These are phyloP conservation scores for Pleurotus djamor DNA, from an alignment of 768 basidiomycete species.

Conservation along the genomic window DNA sequence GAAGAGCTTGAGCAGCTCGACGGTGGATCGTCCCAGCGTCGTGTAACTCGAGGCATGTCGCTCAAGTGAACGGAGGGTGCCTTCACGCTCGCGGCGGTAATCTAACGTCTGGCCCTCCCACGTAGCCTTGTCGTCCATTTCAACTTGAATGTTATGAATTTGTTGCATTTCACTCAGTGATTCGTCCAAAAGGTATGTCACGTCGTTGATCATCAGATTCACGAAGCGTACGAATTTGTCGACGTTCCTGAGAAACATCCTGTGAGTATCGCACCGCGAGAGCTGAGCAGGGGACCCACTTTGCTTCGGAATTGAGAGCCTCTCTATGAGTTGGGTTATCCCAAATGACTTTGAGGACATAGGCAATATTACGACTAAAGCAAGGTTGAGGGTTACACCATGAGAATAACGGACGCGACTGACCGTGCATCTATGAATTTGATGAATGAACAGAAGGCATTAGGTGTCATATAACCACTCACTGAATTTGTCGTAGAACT, in stretches of 20 bases:
- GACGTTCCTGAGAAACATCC: conserved; percentile 54
- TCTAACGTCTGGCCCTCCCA: conserved; percentile 69
- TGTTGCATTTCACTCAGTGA: conserved; percentile 86
- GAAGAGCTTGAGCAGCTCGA: conserved; percentile 89
- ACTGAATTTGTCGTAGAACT: conserved; percentile 99
- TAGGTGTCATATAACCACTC: conserved; percentile 24
- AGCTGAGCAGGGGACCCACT: conserved; percentile 37
- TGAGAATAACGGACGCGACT: conserved; percentile 10
- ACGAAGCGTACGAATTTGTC: conserved; percentile 95
- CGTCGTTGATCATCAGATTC: conserved; percentile 98
- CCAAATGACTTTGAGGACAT: conserved; percentile 90
- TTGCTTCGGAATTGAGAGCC: conserved; percentile 77
- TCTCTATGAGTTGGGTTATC: conserved; percentile 86
- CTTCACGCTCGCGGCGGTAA: conserved; percentile 83
- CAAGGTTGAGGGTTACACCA: conserved; percentile 10
- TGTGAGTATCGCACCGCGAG: neutral
- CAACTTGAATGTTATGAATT: conserved; percentile 81
- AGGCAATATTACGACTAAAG: conserved; percentile 77
- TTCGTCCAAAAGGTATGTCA: conserved; percentile 97
- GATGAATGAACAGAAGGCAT: conserved; percentile 6
- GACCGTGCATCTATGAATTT: conserved; percentile 48
- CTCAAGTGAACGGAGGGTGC: conserved; percentile 76
- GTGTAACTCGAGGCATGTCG: conserved; percentile 84
- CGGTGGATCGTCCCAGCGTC: conserved; percentile 82
- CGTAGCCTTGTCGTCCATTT: conserved; percentile 73